phyloP scores from a whole-genome alignment of 2,329 filamentous ascomycete genomes.

The Setomelanomma holmii region DNA sequence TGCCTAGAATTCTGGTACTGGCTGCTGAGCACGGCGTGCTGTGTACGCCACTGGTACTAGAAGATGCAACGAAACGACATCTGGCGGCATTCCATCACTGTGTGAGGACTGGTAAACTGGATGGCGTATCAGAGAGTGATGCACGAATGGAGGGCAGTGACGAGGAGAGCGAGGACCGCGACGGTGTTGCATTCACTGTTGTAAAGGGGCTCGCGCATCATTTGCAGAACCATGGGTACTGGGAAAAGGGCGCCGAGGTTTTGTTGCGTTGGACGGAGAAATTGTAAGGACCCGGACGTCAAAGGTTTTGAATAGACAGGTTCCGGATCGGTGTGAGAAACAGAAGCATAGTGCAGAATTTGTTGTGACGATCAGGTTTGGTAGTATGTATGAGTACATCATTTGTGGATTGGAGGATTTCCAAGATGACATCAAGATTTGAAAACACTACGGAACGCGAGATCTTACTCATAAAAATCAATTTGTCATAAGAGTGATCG shows the following conservation, averaged over 20 bases:
- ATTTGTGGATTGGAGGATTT: no score
- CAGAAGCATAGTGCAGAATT: no score
- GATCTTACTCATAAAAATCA: no score
- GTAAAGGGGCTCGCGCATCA: slow-evolving; percentile 60
- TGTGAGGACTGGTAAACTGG: slow-evolving; percentile 40
- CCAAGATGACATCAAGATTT: no score
- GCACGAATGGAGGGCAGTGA: slow-evolving; percentile 6
- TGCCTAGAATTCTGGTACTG: slow-evolving; percentile 29
- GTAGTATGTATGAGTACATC: no score
- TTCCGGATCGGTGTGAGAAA: no score
- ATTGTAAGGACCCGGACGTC: slow-evolving; percentile 3
- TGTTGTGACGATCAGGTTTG: no score
- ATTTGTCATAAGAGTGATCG: no score
- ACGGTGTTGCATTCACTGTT: slow-evolving; percentile 52
- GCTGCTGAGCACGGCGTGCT: slow-evolving; percentile 36
- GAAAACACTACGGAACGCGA: no score
- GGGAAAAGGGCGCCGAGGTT: slow-evolving; percentile 57
- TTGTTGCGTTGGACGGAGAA: slow-evolving; percentile 52
- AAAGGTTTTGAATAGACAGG: no score
- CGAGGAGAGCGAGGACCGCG: slow-evolving; percentile 19
- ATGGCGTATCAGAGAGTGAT: slow-evolving; percentile 24
- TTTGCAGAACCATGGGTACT: slow-evolving; percentile 60
- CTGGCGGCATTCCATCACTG: slow-evolving; percentile 41
- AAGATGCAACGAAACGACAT: slow-evolving; percentile 51
- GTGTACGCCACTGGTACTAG: slow-evolving; percentile 36